These are phyloP conservation scores for Debaryomyces maramus DNA, from an alignment of 805 yeast genomes.

Conservation along the genomic window DNA sequence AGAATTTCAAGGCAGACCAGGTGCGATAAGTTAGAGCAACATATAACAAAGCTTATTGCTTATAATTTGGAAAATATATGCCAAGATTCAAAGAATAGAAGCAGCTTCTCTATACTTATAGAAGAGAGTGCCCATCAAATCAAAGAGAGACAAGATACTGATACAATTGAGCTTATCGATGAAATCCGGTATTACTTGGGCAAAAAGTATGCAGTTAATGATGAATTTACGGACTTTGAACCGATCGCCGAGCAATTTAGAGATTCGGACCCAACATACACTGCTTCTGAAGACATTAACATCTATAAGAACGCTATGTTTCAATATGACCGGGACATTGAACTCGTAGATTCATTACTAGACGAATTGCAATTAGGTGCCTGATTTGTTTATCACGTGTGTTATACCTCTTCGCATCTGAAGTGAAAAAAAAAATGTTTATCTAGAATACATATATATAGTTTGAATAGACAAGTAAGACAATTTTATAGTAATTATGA, in stretches of 20 bases:
- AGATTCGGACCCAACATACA: slow-evolving; percentile 8
- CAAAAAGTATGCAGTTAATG: slow-evolving; percentile 34
- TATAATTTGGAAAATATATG: slow-evolving; percentile 40
- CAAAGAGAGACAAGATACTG: slow-evolving; percentile 63
- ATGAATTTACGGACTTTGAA: slow-evolving; percentile 26
- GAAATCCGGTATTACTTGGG: slow-evolving; percentile 67
- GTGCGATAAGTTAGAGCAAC: slow-evolving; percentile 63
- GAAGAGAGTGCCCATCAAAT: slow-evolving; percentile 56
- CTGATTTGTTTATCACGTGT: slow-evolving; percentile 10
- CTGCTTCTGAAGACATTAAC: slow-evolving; percentile 15
- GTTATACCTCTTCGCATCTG: slow-evolving; percentile 8
- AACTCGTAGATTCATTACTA: slow-evolving; percentile 28
- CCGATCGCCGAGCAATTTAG: slow-evolving; percentile 18
- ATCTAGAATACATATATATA: background rate
- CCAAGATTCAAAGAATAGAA: slow-evolving; percentile 31
- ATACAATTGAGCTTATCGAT: slow-evolving; percentile 77
- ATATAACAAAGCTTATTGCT: slow-evolving; percentile 60
- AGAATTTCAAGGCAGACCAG: slow-evolving; percentile 68
- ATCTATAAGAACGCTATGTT: slow-evolving; percentile 16
- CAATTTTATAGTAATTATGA: slow-evolving; percentile 16
- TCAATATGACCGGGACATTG: slow-evolving; percentile 27
- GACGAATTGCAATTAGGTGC: slow-evolving; percentile 32
- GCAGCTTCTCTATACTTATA: slow-evolving; percentile 19
- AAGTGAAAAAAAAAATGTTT: slow-evolving; percentile 6
- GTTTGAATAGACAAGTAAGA: background rate